A percentile compares a stretch with the other conserved stretches of the same genome.
phyloP scores from a whole-genome alignment of 2,329 filamentous ascomycete species.

The Stromatinia cepivora region DNA sequence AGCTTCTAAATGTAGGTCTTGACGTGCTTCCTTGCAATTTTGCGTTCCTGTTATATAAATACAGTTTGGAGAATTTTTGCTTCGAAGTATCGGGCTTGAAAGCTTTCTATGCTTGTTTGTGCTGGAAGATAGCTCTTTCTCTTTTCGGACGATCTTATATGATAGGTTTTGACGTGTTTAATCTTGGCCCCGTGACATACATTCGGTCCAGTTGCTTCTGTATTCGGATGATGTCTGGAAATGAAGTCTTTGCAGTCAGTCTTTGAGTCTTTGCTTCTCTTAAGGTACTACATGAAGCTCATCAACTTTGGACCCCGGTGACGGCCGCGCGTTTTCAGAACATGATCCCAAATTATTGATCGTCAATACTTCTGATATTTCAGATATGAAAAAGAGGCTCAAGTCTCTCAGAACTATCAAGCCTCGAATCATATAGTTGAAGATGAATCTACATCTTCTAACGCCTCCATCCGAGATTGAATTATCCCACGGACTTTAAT shows the following conservation, averaged over 20 bases:
- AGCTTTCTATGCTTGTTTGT: background rate
- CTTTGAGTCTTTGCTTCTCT: background rate
- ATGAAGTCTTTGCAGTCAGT: too few relatives aligned
- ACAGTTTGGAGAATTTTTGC: background rate
- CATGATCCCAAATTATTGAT: background rate
- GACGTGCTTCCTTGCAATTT: background rate
- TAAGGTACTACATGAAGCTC: fast-evolving
- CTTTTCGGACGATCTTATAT: background rate
- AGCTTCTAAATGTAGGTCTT: background rate
- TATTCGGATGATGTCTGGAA: too few relatives aligned
- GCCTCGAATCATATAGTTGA: background rate
- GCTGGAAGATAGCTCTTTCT: background rate
- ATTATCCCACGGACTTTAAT: too few relatives aligned
- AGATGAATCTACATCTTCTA: too few relatives aligned
- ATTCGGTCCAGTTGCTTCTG: too few relatives aligned
- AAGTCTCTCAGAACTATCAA: background rate
- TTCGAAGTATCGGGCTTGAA: background rate
- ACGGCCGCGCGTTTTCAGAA: background rate
- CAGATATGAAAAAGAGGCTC: background rate
- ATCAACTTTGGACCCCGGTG: too few relatives aligned
- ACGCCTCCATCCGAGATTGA: background rate
- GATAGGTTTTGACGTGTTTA: too few relatives aligned
- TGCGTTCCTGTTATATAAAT: background rate
- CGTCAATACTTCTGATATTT: background rate
- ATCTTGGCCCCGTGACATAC: too few relatives aligned